Evolutionary conservation across 352 stramenopile genomes (phyloP), one percentile per base, ranked within the genome.

Genomic region (Pythium apleroticum): DNA sequence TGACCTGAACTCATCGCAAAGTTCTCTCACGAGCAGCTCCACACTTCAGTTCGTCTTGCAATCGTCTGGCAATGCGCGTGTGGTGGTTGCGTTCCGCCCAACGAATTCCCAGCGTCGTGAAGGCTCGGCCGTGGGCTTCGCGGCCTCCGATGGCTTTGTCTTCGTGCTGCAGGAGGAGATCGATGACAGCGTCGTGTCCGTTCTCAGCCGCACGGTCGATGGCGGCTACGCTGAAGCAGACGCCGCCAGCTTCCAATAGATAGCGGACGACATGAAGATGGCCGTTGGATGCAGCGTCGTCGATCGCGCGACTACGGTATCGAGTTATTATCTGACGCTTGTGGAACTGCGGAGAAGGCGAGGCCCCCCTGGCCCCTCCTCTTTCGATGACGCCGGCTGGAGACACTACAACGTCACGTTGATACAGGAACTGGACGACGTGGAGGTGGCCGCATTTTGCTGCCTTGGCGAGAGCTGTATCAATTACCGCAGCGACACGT

Each of bases 141-240:
- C 60, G 20, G 25, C 9, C 22, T 58, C 62, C 28, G 65, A 75
- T 55, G 66, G 72, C 72, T 69, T 54, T 77, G 63, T 7, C 19
- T 58, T 35, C 72, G 48, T 14, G 57, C 27, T 61, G 71, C 50
- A 69, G 49, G 24, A 78, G 73, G 25, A 80, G 75, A 35, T 65
- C 52, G 1, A 83, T 69, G 10, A 83, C 64, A 0, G 55, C 12
- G 19, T 68, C 20, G 33, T 81, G 68, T 19, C 77, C 77, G 41
- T 76, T 73, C 43, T 80, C 73, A 2, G 72, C 72, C 0, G 77
- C 77, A 46, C 71, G 57, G 55, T 82, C 74, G 30, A 86, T 69
- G 1, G 75, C 77, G 20, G 68, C 67, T 17, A 81, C 65, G 3
- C 75, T 80, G 24, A 68, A 77, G 10, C 65, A 65, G 57, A 79